Evolutionary conservation across 2,329 filamentous ascomycete genomes (phyloP), one percentile per base, ranked within the genome.

Genomic region (Stromatinia cepivora): DNA sequence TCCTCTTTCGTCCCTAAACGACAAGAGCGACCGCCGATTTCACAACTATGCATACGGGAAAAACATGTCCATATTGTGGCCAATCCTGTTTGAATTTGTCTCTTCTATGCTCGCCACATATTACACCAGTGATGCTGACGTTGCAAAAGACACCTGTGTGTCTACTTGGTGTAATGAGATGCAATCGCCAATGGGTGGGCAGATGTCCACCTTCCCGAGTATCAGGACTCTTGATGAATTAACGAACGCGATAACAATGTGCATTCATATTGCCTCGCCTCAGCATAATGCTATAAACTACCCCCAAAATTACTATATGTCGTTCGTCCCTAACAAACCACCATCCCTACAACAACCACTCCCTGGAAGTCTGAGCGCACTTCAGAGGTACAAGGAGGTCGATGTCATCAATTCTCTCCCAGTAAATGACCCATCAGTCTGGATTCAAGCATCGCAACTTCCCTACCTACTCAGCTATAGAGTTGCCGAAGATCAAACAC

Each of bases 231-330:
- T 84, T 17, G 79, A 81, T 17, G 74, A 79, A 28, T 78, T 85
- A 0, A 75, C 79, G 52, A 81, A 85, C 72, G 82, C 80, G 5
- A 75, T 84, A 36, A 84, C 82, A 31, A 85, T 85, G 83, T 83
- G 82, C 76, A 84, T 85, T 70, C 83, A 85, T 75, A 82, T 84
- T 61, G 84, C 84, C 8, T 79, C 82, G 2, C 82, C 84, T 0
- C 82, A 82, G 71, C 83, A 85, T 75, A 84, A 79, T 4, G 80
- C 83, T 8, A 80, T 85, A 71, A 85, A 85, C 75, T 85, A 85
- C 72, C 78, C 85, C 0, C 84, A 85, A 71, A 80, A 82, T 71
- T 85, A 83, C 75, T 85, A 85, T 76, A 80, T 83, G 70, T 75
- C 79, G 25, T 85, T 84, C 72, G 82, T 85, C 7, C 72, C 80